Evolutionary conservation across 2,329 filamentous ascomycete genomes (phyloP), one percentile per base, ranked within the genome.

Genomic region (Sporothrix inflata): DNA sequence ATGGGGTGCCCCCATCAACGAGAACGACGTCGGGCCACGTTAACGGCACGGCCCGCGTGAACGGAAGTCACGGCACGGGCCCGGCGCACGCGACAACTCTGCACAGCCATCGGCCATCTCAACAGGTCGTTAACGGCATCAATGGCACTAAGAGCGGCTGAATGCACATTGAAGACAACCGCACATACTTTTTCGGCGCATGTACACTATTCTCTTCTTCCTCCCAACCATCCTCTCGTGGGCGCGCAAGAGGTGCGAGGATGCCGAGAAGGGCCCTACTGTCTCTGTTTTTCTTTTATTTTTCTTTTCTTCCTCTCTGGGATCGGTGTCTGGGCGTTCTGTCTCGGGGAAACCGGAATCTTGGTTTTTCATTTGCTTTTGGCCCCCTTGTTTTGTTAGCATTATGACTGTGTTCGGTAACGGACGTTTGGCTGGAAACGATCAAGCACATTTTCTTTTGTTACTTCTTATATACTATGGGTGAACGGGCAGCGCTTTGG

Each of bases 1-100:
- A 87, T 65, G 86, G 85, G 27, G 78, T 83, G 1, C 11, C 42
- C 38, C 83, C 84, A 9, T 38, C 72, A 4, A 30, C 69, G 0
- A 55, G 60, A 34, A 16, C 24, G 4, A 4, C 68, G 2, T 2
- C 49, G 1, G 51, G 30, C 27, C 61, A 65, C 42, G 34, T 63
- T 7, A 71, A 73, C 34, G 71, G 71, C 27, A 21, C 24, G 19
- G 34, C 38, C 21, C 16, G 5, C 27, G 8, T 57, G 2, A 67
- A 71, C 34, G 49, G 60, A 55, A 55, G 30, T 30, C 42, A 30
- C 34, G 27, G 47, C 24, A 5, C 40, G 1, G 42, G 21, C 24
- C 9, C 53, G 1, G 51, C 21, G 1, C 60, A 69, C 27, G 14
- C 47, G 8, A 45, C 47, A 1, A 60, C 47, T 6, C 34, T 60